These are phyloP conservation scores for Aureobasidium melanogenum DNA, from an alignment of 2,329 filamentous ascomycete genomes.

Conservation along the genomic window DNA sequence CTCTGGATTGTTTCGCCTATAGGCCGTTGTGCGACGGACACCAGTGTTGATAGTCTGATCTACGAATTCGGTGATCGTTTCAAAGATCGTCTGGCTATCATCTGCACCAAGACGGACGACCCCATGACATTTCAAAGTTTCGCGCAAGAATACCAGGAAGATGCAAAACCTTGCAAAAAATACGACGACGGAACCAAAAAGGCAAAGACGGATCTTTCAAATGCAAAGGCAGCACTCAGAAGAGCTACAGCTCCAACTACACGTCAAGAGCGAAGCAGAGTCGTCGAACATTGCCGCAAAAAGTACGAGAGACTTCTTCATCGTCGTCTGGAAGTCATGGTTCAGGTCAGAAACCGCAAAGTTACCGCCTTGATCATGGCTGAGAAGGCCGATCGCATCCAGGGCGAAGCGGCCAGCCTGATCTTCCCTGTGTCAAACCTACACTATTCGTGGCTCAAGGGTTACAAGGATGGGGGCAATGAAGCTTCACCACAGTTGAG, in stretches of 20 bases:
- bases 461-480: background rate
- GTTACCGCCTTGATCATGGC: no score
- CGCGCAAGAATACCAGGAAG: no score
- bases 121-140: background rate
- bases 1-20: slow-evolving; percentile 18
- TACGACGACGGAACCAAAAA: no score
- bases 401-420: slow-evolving; percentile 1
- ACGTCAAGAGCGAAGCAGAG: no score
- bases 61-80: slow-evolving; percentile 17
- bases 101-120: slow-evolving; percentile 19
- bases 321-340: background rate
- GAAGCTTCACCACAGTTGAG: background rate
- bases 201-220: background rate
- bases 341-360: slow-evolving; percentile 16
- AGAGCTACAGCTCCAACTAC: no score
- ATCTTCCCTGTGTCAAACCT: slow-evolving; percentile 20
- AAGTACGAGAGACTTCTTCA: no score
- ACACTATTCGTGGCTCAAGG: slow-evolving; percentile 20
- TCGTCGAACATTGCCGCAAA: no score
- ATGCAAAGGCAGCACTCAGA: background rate
- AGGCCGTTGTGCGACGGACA: slow-evolving; percentile 16
- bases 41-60: slow-evolving; percentile 14
- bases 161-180: no score
- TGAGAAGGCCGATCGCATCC: slow-evolving; percentile 12
- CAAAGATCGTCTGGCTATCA: slow-evolving; percentile 15